Evolutionary conservation across 805 yeast species (phyloP), one percentile per base, ranked within the genome.

Genomic region (Metschnikowia chrysomelidarum): DNA sequence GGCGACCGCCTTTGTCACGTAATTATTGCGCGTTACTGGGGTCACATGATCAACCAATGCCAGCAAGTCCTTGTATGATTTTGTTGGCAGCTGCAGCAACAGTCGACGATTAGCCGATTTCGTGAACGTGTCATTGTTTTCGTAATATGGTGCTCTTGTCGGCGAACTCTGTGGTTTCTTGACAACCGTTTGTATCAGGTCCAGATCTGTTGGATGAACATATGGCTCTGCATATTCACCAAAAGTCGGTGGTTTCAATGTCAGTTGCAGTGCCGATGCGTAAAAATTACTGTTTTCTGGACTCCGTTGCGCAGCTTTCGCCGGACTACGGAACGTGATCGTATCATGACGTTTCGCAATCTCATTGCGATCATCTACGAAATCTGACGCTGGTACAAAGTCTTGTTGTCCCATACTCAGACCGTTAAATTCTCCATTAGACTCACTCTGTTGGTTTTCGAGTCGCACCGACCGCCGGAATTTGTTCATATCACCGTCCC

Each of bases 401-500:
- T 31, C 29, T n/a, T n/a, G n/a, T n/a, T n/a, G n/a, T n/a, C n/a
- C n/a, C 41, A 15, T 7, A 7, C 22, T 7, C 23, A 19, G 26
- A 29, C 18, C 24, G 11, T 11, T 15, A 13, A 14, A 11, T 8
- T 25, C 11, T n/a, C n/a, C 19, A 15, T 5, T 11, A 13, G 15
- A 11, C 7, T 19, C n/a, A n/a, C n/a, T n/a, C n/a, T n/a, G n/a
- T 7, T 21, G 22, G 17, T 16, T 23, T 17, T 30, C 32, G 4
- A 13, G 32, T 16, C 73, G 44, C 11, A 66, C 64, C 3, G 71
- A 65, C 33, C 58, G 51, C 36, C 73, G 51, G 43, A 60, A 68
- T 43, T 59, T 62, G 28, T 53, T 61, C 24, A 68, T 53, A 38
- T 68, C 72, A 8, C 73, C 73, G 37, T 68, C 55, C 5, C 73